Conservation (phyloP, 2,329 filamentous ascomycete genomes). For the Coniochaeta prunicola region DNA sequence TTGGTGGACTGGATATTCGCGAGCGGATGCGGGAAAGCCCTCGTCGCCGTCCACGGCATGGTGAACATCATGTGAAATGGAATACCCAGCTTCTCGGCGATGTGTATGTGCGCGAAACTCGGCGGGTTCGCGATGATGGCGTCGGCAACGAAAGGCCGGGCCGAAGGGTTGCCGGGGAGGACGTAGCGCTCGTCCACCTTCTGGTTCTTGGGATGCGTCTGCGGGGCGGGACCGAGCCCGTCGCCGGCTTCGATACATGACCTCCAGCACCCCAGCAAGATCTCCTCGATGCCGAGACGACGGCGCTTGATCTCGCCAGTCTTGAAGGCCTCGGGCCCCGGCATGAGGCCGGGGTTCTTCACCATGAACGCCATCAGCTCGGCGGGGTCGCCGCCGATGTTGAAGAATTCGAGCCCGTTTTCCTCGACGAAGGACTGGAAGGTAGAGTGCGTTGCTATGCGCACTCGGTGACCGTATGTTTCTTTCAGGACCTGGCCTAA, state of each 20-base stretch:
- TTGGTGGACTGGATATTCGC: slow-evolving; percentile 74
- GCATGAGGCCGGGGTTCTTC: slow-evolving; percentile 80
- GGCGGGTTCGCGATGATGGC: slow-evolving; percentile 74
- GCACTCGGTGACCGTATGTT: slow-evolving; percentile 62
- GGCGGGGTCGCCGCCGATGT: slow-evolving; percentile 67
- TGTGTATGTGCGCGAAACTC: slow-evolving; percentile 68
- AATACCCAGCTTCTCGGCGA: slow-evolving; percentile 67
- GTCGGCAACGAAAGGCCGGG: slow-evolving; percentile 71
- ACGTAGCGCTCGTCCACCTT: slow-evolving; percentile 40
- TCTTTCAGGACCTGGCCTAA: slow-evolving; percentile 58
- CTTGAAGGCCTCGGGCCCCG: slow-evolving; percentile 67
- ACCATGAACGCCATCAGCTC: slow-evolving; percentile 88
- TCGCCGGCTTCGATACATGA: slow-evolving; percentile 77
- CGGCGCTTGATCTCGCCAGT: slow-evolving; percentile 71
- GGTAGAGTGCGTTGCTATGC: slow-evolving; percentile 63
- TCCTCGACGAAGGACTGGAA: slow-evolving; percentile 64
- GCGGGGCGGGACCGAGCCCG: slow-evolving; percentile 44
- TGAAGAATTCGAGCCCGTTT: slow-evolving; percentile 68
- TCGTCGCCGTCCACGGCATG: slow-evolving; percentile 88
- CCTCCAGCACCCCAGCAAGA: slow-evolving; percentile 79
- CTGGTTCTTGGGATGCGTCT: slow-evolving; percentile 38
- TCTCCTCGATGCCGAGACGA: slow-evolving; percentile 67
- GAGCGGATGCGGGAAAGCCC: slow-evolving; percentile 78
- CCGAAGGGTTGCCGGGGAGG: slow-evolving; percentile 31
- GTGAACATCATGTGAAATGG: slow-evolving; percentile 87